These are phyloP conservation scores for Centaurea solstitialis DNA, from an alignment of 129 eudicot species.

Conservation along the genomic window DNA sequence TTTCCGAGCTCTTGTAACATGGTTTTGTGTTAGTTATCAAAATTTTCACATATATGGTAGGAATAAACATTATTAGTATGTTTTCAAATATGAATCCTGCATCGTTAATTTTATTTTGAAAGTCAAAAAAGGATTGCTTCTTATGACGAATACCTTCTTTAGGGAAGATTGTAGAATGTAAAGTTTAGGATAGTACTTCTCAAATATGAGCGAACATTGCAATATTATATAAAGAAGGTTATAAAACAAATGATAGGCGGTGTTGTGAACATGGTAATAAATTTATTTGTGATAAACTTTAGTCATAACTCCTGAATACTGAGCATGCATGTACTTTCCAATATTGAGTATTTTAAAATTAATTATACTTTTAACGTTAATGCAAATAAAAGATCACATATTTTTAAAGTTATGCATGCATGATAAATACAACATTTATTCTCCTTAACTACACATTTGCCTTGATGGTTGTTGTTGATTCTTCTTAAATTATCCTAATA, in stretches of 20 bases:
- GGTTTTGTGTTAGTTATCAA: background rate
- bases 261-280: background rate
- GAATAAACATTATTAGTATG: background rate
- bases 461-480: too few species aligned
- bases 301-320: background rate
- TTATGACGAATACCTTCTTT: background rate
- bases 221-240: background rate
- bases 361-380: too few species aligned
- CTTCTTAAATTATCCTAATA: too few species aligned
- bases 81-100: background rate
- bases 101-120: background rate
- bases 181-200: background rate
- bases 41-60: background rate
- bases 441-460: too few species aligned
- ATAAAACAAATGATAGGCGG: background rate
- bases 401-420: too few species aligned
- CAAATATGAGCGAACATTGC: background rate
- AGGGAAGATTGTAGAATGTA: background rate
- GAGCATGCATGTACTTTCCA: background rate
- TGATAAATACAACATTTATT: too few species aligned
- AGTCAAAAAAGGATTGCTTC: background rate
- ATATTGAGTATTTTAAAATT: too few species aligned
- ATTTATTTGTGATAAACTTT: background rate
- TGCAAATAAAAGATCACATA: too few species aligned
- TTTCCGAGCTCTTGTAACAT: background rate